Conservation (phyloP, 2,329 filamentous ascomycete genomes). For the Cytospora leucostoma region DNA sequence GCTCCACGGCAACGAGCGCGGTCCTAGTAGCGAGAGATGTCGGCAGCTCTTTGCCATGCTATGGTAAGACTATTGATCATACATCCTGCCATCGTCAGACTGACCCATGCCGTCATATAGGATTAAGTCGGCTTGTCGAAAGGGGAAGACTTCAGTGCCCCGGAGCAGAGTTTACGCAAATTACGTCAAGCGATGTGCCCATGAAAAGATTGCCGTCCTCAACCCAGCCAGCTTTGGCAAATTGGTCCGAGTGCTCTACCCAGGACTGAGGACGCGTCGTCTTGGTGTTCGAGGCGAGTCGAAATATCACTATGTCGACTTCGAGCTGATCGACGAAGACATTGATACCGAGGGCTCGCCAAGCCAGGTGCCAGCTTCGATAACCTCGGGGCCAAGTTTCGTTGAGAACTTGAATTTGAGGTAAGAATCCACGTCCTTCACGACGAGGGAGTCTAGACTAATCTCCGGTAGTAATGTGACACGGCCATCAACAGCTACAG, state of each 20-base stretch:
- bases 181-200: conserved; percentile 90
- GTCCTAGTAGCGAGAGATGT: conserved; percentile 78
- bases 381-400: conserved; percentile 18
- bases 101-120: conserved; percentile 43
- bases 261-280: conserved; percentile 87
- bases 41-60: conserved; percentile 88
- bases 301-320: conserved; percentile 92
- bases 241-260: conserved; percentile 92
- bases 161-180: conserved; percentile 92
- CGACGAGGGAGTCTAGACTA: conserved; percentile 24
- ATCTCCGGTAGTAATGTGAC: conserved; percentile 35
- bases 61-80: conserved; percentile 60
- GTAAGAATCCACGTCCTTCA: conserved; percentile 40
- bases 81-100: background rate
- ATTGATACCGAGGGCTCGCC: conserved; percentile 10
- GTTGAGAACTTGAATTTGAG: conserved; percentile 43
- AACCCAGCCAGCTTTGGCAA: conserved; percentile 99
- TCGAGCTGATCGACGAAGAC: conserved; percentile 60
- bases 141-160: conserved; percentile 82
- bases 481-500: conserved; percentile 25
- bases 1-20: conserved; percentile 76
- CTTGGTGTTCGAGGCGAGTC: conserved; percentile 94
- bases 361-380: conserved; percentile 39
- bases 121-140: conserved; percentile 72
- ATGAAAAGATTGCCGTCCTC: conserved; percentile 88